Evolutionary conservation across 768 basidiomycete genomes (phyloP), one percentile per base, ranked within the genome.

Genomic region (Epithele typhae): DNA sequence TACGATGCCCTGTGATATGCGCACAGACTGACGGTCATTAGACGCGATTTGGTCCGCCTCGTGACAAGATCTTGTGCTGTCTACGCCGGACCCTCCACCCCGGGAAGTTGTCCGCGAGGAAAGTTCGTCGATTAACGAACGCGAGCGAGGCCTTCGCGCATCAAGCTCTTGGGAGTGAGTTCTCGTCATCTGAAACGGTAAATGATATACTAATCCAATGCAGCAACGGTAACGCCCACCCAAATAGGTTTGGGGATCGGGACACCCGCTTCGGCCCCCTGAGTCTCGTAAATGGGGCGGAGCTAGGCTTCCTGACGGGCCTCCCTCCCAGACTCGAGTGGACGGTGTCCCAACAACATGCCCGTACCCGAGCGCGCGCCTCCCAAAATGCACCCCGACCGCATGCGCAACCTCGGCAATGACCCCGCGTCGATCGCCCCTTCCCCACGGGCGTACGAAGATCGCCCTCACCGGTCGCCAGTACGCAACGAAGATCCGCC

Each of bases 361-460:
- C 34, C 40, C 4, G 35, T 27, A 2, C 38, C 43, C 4, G 41
- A 32, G 15, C 25, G 46, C 0, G 34, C 18, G 1, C 33, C 40
- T 18, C 41, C 24, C 19, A 56, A 38, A 40, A 32, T 54, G 3
- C 57, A 59, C 23, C 52, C 57, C 4, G 54, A 56, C 23, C 57
- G 57, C 18, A 48, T 37, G 1, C 57, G 52, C n/a, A 32, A 46
- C 5, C 19, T 53, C 22, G 11, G 37, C 10, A 8, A 44, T 42
- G 4, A 30, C 25, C 5, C 45, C 37, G n/a, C n/a, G n/a, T n/a
- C n/a, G n/a, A n/a, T 22, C 9, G 27, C 27, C 41, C 9, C 24
- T 32, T 25, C 17, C 30, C 21, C 40, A 44, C 5, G 37, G 40
- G 24, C 32, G 25, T 18, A 40, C 48, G 3, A 49, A 42, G 19